phyloP scores from a whole-genome alignment of 208 protist genomes.

The Polymyxa betae region DNA sequence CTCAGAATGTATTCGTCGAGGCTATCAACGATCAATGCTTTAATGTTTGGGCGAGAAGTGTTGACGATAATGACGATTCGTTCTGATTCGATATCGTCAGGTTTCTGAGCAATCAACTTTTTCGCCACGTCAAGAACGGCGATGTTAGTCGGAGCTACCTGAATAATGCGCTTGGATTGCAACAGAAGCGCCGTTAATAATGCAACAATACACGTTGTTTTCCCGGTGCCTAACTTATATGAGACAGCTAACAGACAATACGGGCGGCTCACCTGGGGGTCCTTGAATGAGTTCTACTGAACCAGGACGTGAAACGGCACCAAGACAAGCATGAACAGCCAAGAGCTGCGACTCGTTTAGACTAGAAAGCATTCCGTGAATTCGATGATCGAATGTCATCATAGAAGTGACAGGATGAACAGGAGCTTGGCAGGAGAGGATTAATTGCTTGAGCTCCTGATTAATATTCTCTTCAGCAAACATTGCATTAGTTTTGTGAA shows the following conservation, averaged over 20 bases:
- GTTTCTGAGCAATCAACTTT: background rate
- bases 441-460: background rate
- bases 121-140: background rate
- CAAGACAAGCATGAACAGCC: background rate
- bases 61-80: background rate
- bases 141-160: background rate
- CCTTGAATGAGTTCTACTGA: background rate
- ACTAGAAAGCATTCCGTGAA: background rate
- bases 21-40: background rate
- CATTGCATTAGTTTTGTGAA: background rate
- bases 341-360: background rate
- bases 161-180: background rate
- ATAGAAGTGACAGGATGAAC: background rate
- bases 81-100: background rate
- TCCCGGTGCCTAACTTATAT: background rate
- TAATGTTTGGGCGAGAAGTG: background rate
- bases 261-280: background rate
- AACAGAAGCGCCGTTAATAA: background rate
- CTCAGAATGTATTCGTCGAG: background rate
- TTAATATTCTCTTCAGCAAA: background rate
- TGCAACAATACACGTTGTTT: background rate
- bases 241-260: background rate
- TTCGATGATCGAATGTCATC: background rate
- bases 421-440: background rate
- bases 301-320: background rate